Evolutionary conservation across 805 yeast species (phyloP).

Genomic region (Suhomyces vadensis): DNA sequence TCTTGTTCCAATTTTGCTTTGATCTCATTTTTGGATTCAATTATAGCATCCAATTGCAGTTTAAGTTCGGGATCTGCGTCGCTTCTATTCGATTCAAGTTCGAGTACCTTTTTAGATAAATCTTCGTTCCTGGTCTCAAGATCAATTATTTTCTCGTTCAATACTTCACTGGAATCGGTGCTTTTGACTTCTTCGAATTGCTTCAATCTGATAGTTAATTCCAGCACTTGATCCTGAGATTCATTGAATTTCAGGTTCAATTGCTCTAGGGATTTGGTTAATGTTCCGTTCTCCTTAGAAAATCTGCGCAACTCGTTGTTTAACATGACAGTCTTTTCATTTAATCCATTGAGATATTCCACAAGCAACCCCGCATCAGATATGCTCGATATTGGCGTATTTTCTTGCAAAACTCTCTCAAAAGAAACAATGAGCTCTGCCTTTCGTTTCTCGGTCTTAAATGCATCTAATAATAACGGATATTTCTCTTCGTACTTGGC

Average conservation of each 20-base stretch:
- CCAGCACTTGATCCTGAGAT: slow-evolving; percentile 8
- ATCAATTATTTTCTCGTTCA: neutral
- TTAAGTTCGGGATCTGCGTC: neutral
- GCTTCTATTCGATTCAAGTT: neutral
- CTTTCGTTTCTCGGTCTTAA: slow-evolving; percentile 74
- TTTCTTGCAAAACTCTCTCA: slow-evolving; percentile 70
- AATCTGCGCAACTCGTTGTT: slow-evolving; percentile 63
- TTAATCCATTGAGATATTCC: slow-evolving; percentile 66
- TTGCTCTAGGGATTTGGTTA: slow-evolving; percentile 9
- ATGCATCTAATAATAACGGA: slow-evolving; percentile 82
- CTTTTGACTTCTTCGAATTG: neutral
- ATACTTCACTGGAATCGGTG: neutral
- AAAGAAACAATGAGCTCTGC: slow-evolving; percentile 58
- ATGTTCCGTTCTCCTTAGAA: slow-evolving; percentile 26
- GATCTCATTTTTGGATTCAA: neutral
- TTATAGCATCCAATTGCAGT: neutral
- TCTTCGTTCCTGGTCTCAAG: neutral
- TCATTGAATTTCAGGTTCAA: slow-evolving; percentile 5
- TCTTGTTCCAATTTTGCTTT: neutral
- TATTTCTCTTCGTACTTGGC: slow-evolving; percentile 88
- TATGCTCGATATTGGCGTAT: slow-evolving; percentile 77
- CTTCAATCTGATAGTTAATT: neutral
- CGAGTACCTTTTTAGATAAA: neutral
- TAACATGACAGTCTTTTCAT: slow-evolving; percentile 59
- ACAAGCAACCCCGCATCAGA: slow-evolving; percentile 69